Evolutionary conservation across 116 monocot species (phyloP), one percentile per base, ranked within the genome.

Genomic region (Cymodocea nodosa): DNA sequence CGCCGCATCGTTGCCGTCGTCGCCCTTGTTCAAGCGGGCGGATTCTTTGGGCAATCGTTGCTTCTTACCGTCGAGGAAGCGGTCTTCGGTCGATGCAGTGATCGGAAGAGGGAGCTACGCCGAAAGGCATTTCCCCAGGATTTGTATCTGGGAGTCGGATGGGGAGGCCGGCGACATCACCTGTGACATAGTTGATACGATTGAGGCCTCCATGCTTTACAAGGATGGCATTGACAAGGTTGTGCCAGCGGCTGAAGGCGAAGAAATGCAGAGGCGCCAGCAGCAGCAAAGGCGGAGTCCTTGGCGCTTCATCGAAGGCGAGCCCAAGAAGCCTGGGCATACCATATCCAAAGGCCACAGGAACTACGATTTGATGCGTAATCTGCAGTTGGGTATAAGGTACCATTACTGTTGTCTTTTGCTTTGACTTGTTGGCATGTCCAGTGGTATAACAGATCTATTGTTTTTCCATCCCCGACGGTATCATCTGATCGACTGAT

Each of bases 71-170:
- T 72, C 77, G 51, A 74, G 75, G 68, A 85, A 82, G 66, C 55
- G 80, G 35, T 83, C 74, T 2, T 83, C 85, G 15, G 76, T 81
- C 7, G 85, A 83, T 15, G 80, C 58, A 6, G 62, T 62, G 4
- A 40, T 51, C 2, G 84, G 65, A 18, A 70, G 71, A 25, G 78
- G 75, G 13, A 60, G 74, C 35, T 24, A 54, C 25, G 66, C 67
- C 0, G 82, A 89, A 59, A 85, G 79, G 74, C 71, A 51, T 51
- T 81, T 87, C 51, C 92, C 92, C 1, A 54, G 92, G 75, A 92
- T 92, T 76, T 92, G 92, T 64, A 92, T 92, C 63, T 92, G 92
- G 92, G 92, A 92, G 59, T 85, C 87, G 0, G 92, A 92, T 35
- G 87, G 87, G 3, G 92, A 87, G 51, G 85, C 85, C 1, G 92